These are phyloP conservation scores for Chalciporus sp. DNA, from an alignment of 1,284 basidiomycete genomes.

Conservation along the genomic window DNA sequence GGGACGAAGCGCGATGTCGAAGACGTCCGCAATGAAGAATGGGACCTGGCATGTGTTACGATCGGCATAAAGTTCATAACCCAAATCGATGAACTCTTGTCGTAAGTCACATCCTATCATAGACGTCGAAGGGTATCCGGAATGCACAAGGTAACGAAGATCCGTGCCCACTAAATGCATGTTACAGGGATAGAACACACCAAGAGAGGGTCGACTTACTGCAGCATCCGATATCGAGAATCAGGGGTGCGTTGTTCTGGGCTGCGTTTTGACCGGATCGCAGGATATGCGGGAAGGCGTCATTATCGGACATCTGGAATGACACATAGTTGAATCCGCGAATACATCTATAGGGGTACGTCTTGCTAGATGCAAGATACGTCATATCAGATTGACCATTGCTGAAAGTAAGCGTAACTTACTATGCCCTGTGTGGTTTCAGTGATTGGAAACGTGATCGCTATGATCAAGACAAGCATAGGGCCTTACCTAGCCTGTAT, in stretches of 20 bases:
- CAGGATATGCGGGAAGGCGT: slow-evolving; percentile 31
- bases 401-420: too few species aligned
- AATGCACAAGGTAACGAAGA: slow-evolving; percentile 35
- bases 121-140: slow-evolving; percentile 34
- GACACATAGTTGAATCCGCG: slow-evolving; percentile 36
- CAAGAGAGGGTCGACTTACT: slow-evolving; percentile 28
- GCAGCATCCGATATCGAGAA: slow-evolving; percentile 40
- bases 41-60: slow-evolving; percentile 22
- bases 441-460: too few species aligned
- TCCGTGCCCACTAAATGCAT: slow-evolving; percentile 37
- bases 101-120: slow-evolving; percentile 38
- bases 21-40: slow-evolving; percentile 38
- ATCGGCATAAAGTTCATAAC: slow-evolving; percentile 34
- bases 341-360: slow-evolving; percentile 41
- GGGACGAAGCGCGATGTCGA: slow-evolving; percentile 22
- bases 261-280: slow-evolving; percentile 15
- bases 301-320: slow-evolving; percentile 33
- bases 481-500: neutral
- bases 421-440: neutral
- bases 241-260: slow-evolving; percentile 19
- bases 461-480: too few species aligned
- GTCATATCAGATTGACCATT: neutral
- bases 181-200: too few species aligned
- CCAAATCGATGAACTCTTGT: slow-evolving; percentile 35
- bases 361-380: slow-evolving; percentile 16